A percentile compares a stretch with the other conserved stretches of the same genome.
These are phyloP conservation scores for Copromyces sp. DNA, from an alignment of 495 filamentous ascomycete species.

Conservation along the genomic window DNA sequence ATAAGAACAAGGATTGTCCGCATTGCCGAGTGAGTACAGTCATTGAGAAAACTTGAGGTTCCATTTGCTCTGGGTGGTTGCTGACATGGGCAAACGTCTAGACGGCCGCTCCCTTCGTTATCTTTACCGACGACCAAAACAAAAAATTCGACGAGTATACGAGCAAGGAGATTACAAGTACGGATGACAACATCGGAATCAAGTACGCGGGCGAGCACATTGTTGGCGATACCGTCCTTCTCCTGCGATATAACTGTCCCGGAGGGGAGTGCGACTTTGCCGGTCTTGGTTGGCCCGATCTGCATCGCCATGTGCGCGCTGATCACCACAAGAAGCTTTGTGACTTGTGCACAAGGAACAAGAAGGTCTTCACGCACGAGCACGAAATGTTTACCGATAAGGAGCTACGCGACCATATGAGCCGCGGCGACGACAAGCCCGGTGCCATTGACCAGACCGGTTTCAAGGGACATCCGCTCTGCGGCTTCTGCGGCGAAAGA, in stretches of 20 bases:
- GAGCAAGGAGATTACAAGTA: conserved; percentile 57
- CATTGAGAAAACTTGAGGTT: neutral
- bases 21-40: conserved; percentile 71
- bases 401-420: conserved; percentile 79
- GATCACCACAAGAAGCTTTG: conserved; percentile 86
- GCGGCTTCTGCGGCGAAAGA: conserved; percentile 79
- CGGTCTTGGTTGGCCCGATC: conserved; percentile 83
- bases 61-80: neutral
- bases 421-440: conserved; percentile 80
- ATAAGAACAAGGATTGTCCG: conserved; percentile 89
- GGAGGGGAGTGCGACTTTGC: conserved; percentile 76
- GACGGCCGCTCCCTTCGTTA: conserved; percentile 72
- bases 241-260: conserved; percentile 94
- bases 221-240: conserved; percentile 71
- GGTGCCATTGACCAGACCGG: conserved; percentile 88
- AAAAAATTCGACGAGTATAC: conserved; percentile 80
- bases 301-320: conserved; percentile 80
- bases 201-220: conserved; percentile 80
- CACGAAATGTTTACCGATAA: conserved; percentile 84
- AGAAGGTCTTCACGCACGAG: conserved; percentile 98
- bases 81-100: conserved; percentile 21
- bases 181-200: conserved; percentile 78
- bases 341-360: conserved; percentile 86
- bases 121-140: conserved; percentile 74
- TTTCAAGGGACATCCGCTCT: conserved; percentile 93